phyloP scores from a whole-genome alignment of 306 rosid species.

The Canavalia ensiformis region DNA sequence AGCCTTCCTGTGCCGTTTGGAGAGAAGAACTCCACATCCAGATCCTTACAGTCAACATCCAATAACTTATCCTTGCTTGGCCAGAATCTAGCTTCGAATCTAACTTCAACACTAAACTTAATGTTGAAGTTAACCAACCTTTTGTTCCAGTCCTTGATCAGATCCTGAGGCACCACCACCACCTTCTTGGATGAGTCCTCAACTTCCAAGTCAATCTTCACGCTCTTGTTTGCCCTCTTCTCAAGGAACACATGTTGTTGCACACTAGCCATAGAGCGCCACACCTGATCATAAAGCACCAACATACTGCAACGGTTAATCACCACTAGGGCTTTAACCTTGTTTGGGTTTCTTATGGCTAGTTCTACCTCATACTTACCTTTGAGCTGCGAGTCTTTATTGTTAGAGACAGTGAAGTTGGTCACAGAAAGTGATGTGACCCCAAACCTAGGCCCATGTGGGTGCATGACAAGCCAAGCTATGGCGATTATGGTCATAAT shows the following conservation, averaged over 20 bases:
- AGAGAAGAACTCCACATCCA: slow-evolving; percentile 46
- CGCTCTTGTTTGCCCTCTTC: slow-evolving; percentile 31
- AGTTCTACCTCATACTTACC: slow-evolving; percentile 39
- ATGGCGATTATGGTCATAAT: slow-evolving; percentile 36
- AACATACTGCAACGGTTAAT: not conserved
- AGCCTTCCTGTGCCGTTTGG: slow-evolving; percentile 43
- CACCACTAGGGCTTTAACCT: slow-evolving; percentile 30
- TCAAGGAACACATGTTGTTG: not conserved
- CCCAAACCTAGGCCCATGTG: slow-evolving; percentile 26
- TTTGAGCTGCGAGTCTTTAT: not conserved
- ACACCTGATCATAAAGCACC: not conserved
- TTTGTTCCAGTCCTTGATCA: slow-evolving; percentile 44
- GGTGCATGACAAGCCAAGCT: slow-evolving; percentile 52
- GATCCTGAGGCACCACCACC: slow-evolving; percentile 6
- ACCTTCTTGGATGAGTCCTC: not conserved
- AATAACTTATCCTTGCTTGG: slow-evolving; percentile 34
- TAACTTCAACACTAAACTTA: slow-evolving; percentile 29
- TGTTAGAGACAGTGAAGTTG: slow-evolving; percentile 40
- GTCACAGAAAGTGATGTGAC: slow-evolving; percentile 49
- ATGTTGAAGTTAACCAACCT: slow-evolving; percentile 46
- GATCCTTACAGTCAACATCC: slow-evolving; percentile 36
- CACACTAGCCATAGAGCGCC: not conserved
- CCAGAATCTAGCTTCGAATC: slow-evolving; percentile 50
- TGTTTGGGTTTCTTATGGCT: slow-evolving; percentile 50
- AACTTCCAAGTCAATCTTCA: slow-evolving; percentile 38